Evolutionary conservation across 192 early-diverging fungal genomes (phyloP).

Genomic region (Ambispora gerdemannii): DNA sequence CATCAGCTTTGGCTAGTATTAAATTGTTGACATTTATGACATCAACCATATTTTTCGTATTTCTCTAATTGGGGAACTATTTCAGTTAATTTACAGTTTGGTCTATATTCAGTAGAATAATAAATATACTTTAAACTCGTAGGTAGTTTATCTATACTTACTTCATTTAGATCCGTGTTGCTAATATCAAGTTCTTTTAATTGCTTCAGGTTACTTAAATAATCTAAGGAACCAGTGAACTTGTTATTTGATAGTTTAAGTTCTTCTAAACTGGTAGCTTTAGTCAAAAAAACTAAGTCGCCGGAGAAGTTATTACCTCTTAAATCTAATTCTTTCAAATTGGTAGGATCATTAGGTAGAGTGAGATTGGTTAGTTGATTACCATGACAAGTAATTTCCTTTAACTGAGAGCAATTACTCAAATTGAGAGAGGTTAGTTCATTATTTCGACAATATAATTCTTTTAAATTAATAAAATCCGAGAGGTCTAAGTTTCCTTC

Average conservation of each 20-base stretch:
- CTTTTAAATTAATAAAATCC: slow-evolving; percentile 22
- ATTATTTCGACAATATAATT: neutral
- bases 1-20: neutral
- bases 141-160: slow-evolving; percentile 5
- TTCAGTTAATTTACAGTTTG: neutral
- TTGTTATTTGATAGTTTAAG: neutral
- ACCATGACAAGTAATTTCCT: neutral
- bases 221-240: slow-evolving; percentile 13
- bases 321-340: neutral
- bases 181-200: neutral
- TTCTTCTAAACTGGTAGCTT: neutral
- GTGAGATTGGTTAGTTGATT: neutral
- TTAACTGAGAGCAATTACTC: neutral
- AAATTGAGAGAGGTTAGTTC: slow-evolving; percentile 1
- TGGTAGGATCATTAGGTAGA: neutral
- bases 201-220: slow-evolving; percentile 2
- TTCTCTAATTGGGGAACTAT: slow-evolving; percentile 6
- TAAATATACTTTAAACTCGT: neutral
- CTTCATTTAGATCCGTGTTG: slow-evolving; percentile 13
- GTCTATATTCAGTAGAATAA: neutral
- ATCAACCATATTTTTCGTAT: neutral
- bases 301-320: slow-evolving; percentile 2
- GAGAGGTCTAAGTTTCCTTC: neutral
- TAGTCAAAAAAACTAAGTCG: slow-evolving; percentile 5
- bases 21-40: neutral